A percentile compares a stretch with the other conserved stretches of the same genome.
Evolutionary conservation across 2,329 filamentous ascomycete species (phyloP).

Genomic region (Teratosphaeria gauchensis): DNA sequence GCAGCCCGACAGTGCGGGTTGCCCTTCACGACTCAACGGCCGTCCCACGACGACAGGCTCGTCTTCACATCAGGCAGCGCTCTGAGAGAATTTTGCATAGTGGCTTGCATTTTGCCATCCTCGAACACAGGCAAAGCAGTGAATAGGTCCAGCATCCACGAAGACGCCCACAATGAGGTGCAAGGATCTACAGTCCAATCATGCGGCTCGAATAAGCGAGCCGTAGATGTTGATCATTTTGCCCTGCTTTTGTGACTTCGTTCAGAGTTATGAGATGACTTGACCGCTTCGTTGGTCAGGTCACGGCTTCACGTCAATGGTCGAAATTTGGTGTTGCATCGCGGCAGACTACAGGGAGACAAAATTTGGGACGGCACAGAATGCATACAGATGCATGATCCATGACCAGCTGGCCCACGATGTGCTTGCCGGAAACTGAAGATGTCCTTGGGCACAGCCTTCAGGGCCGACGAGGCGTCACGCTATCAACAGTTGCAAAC

Average conservation of each 20-base stretch:
- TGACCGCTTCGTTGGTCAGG: neutral
- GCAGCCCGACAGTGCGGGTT: neutral
- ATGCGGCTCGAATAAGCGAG: neutral
- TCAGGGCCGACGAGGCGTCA: neutral
- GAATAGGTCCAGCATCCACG: neutral
- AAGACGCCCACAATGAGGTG: neutral
- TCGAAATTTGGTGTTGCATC: neutral
- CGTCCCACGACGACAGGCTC: neutral
- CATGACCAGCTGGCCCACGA: neutral
- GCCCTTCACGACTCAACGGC: neutral
- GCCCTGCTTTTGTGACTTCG: neutral
- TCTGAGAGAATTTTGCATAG: too few species aligned
- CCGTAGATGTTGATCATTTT: neutral
- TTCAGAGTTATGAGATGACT: neutral
- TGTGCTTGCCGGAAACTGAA: neutral
- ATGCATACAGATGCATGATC: neutral
- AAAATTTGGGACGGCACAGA: neutral
- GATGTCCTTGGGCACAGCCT: neutral
- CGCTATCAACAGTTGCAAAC: neutral
- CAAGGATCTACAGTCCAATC: neutral
- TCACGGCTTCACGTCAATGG: neutral
- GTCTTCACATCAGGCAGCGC: neutral
- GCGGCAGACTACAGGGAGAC: neutral
- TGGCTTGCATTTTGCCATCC: too few species aligned
- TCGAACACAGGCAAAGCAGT: neutral